Evolutionary conservation across 2,329 filamentous ascomycete genomes (phyloP).

Genomic region (Alternaria novae-zelandiae): DNA sequence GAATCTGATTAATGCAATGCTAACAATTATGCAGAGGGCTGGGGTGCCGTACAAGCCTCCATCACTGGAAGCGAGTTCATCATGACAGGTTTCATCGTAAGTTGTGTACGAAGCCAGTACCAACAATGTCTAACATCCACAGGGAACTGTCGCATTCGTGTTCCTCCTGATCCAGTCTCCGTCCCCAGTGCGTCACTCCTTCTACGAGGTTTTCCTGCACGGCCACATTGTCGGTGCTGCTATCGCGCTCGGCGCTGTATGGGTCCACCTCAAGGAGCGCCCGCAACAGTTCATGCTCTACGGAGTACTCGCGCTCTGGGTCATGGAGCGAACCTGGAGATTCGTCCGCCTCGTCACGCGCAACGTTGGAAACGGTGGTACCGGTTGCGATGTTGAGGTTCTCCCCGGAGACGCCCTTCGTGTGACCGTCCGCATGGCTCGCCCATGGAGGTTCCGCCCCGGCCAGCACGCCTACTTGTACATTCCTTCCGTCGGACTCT

Average conservation of each 20-base stretch:
- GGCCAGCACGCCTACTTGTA: conserved; percentile 83
- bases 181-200: conserved; percentile 75
- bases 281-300: conserved; percentile 67
- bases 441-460: conserved; percentile 76
- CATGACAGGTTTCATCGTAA: conserved; percentile 68
- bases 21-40: conserved; percentile 53
- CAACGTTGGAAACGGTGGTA: conserved; percentile 71
- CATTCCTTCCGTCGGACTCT: conserved; percentile 73
- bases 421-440: conserved; percentile 74
- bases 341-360: conserved; percentile 66
- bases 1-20: too few species aligned
- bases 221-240: conserved; percentile 71
- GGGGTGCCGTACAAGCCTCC: conserved; percentile 53
- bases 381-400: conserved; percentile 73
- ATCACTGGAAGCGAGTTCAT: conserved; percentile 58
- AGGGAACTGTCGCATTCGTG: conserved; percentile 67
- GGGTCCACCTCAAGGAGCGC: conserved; percentile 66
- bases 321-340: conserved; percentile 66
- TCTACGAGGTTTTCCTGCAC: conserved; percentile 79
- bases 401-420: conserved; percentile 77
- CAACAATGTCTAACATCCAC: conserved; percentile 62
- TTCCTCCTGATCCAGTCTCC: conserved; percentile 71
- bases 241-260: conserved; percentile 67
- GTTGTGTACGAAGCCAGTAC: conserved; percentile 59
- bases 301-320: conserved; percentile 71